Conservation (phyloP, 306 rosid species). For the Phaseolus lunatus region DNA sequence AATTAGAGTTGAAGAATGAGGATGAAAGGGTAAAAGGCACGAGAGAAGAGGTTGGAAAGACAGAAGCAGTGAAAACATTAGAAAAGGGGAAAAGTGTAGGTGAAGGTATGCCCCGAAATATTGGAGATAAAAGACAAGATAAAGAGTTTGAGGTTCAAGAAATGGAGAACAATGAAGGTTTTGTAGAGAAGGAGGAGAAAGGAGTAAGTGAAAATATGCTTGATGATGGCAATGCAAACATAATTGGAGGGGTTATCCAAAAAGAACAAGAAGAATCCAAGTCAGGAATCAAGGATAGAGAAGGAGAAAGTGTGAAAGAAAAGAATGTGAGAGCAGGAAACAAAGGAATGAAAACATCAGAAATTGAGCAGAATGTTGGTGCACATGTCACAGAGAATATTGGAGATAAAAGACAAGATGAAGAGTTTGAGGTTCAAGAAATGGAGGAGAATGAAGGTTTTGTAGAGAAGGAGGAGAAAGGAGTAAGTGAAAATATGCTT, state of each 20-base stretch:
- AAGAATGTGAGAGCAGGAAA: background rate
- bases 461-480: background rate
- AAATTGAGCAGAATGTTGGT: conserved; percentile 3
- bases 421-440: background rate
- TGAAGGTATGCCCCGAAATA: background rate
- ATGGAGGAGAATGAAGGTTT: background rate
- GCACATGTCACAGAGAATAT: background rate
- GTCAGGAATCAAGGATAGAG: conserved; percentile 9
- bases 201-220: background rate
- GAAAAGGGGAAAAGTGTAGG: background rate
- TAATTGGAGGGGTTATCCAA: background rate
- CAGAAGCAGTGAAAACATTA: background rate
- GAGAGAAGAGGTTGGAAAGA: background rate
- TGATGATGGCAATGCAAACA: conserved; percentile 11
- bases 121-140: background rate
- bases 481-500: background rate
- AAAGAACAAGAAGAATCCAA: conserved; percentile 12
- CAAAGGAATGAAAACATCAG: conserved; percentile 5
- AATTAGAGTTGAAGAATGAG: background rate
- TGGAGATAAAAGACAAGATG: conserved; percentile 1
- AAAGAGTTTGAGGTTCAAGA: background rate
- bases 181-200: background rate
- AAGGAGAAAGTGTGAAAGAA: background rate
- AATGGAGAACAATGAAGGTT: background rate
- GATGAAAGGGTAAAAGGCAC: background rate